Evolutionary conservation across 257 asterid genomes (phyloP).

Genomic region (Scutellaria barbata): DNA sequence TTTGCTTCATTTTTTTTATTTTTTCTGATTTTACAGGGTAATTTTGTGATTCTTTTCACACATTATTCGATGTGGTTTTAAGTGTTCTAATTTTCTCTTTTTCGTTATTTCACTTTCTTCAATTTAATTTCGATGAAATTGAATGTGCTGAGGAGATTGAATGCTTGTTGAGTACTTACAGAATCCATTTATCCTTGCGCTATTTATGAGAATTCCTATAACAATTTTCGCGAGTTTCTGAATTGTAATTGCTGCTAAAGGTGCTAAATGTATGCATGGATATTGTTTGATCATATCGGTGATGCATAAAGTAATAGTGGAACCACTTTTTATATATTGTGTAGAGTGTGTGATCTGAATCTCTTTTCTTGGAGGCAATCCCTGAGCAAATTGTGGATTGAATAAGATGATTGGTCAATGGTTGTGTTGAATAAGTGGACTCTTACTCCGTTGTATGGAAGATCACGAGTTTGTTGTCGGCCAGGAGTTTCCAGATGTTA

Average conservation of each 20-base stretch:
- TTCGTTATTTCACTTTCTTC: not conserved
- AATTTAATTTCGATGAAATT: not conserved
- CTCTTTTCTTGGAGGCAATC: constrained; percentile 21
- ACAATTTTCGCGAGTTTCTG: not conserved
- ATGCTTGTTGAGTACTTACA: not conserved
- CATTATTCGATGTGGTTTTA: not conserved
- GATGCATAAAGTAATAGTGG: not conserved
- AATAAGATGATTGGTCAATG: constrained; percentile 32
- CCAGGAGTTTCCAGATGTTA: constrained; percentile 78
- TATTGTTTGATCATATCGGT: not conserved
- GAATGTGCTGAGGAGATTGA: constrained; percentile 2
- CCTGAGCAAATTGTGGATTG: constrained; percentile 23
- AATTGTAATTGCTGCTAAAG: constrained; percentile 10
- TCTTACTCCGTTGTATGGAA: constrained; percentile 52
- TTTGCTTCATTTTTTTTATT: constrained; percentile 10
- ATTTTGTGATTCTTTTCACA: constrained; percentile 12
- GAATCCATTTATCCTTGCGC: not conserved
- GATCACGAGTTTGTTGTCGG: constrained; percentile 55
- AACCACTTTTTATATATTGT: not conserved
- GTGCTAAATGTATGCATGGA: constrained; percentile 11
- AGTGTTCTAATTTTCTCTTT: not conserved
- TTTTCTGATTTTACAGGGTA: not conserved
- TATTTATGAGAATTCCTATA: not conserved
- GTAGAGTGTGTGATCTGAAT: constrained; percentile 24
- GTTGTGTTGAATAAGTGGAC: constrained; percentile 20